Base-by-base conservation (phyloP, 768 basidiomycete species). In the Suillus subaureus region DNA sequence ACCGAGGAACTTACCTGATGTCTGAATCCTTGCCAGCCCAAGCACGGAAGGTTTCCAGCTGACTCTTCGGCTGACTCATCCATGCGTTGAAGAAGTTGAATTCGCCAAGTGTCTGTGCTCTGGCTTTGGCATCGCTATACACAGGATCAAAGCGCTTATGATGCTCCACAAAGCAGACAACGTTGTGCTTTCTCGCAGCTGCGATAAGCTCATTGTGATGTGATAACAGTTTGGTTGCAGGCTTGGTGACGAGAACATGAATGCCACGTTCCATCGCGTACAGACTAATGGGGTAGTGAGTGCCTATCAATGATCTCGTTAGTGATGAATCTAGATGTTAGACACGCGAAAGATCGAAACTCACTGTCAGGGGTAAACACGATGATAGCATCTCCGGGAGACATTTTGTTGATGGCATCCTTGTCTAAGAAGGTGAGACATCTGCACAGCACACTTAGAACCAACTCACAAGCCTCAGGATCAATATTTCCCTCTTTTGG, bases 51-150 rank as follows among this genome's bases (percentile, higher is more conserved):
- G 96, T 97, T 78, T 95, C 93, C 33, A 97, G 84, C 78, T 97
- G 96, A 71, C 87, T 89, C 80, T 97, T 97, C 51, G 96, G 96
- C 77, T 97, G 96, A 73, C 92, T 94, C 96, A 97, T 97, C 94
- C 96, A 97, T 43, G 94, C 93, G 70, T 82, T 93, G 87, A 95
- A 97, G 79, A 94, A 97, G 80, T 96, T 97, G 81, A 96, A 94
- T 77, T 96, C 93, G 40, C 95, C 94, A 31, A 96, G 83, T 8
- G 85, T 78, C 33, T 83, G 85, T 35, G 91, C 91, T 61, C 90
- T 88, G 5, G 88, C 89, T 71, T 88, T 90, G 45, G 94, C 96
- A 74, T 97, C 95, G 71, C 91, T 91, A 81, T 97, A 97, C 15
- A 90, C 94, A 6, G 96, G 96, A 78, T 97, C 95, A 72, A 89